Percentiles rank a stretch among this genome's conserved stretches.
Conservation (phyloP, 306 rosid genomes). For the Corylus americana region DNA sequence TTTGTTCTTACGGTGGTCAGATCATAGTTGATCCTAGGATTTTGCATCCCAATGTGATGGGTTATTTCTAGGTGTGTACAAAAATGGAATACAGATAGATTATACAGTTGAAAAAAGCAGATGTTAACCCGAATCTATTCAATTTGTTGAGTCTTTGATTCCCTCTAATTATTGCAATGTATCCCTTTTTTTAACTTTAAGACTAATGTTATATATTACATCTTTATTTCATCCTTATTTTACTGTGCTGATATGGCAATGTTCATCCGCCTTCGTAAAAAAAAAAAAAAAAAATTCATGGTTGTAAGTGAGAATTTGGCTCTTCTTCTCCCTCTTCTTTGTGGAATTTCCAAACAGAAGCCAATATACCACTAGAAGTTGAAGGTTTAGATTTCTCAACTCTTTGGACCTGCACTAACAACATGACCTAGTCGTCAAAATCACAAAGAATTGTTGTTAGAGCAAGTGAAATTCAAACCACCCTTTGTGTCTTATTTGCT, state of each 20-base stretch:
- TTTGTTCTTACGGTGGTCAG: background rate
- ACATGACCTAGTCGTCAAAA: background rate
- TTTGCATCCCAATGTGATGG: background rate
- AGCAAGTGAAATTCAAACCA: background rate
- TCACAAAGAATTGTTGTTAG: background rate
- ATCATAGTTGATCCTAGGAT: background rate
- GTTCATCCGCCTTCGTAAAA: too few relatives aligned
- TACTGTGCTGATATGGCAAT: too few relatives aligned
- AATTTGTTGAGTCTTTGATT: background rate
- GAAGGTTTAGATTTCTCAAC: conserved; percentile 27
- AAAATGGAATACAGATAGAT: background rate
- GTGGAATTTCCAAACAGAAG: conserved; percentile 50
- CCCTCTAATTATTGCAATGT: background rate
- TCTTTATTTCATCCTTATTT: too few relatives aligned
- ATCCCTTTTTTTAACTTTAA: background rate
- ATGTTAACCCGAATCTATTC: background rate
- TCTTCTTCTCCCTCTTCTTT: conserved; percentile 29
- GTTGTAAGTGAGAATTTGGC: too few relatives aligned
- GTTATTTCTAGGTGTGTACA: background rate
- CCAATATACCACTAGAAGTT: conserved; percentile 37
- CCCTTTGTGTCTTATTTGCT: background rate
- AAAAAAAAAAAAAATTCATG: too few relatives aligned
- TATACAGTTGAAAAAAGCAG: background rate
- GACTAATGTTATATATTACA: too few relatives aligned
- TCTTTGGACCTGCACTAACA: conserved; percentile 24